Percentiles rank a stretch among this genome's conserved stretches.
Conservation (phyloP, 2,329 filamentous ascomycete species). For the Cladosporium sp. region DNA sequence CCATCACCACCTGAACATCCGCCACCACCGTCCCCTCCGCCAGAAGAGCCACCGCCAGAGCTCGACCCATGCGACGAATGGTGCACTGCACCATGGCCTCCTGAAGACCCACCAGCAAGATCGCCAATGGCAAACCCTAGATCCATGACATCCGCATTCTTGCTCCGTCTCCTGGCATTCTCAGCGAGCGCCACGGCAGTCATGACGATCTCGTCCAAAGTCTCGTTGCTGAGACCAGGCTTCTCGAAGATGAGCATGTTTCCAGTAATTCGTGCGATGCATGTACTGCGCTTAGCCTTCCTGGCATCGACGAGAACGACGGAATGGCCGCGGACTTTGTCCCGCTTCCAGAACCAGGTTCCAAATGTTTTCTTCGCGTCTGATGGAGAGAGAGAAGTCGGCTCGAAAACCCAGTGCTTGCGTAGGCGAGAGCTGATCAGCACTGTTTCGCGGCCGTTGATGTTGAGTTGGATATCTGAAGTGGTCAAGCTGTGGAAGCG, state of each 20-base stretch:
- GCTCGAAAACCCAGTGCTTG: slow-evolving; percentile 20
- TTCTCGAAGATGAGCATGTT: slow-evolving; percentile 20
- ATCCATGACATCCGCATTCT: not conserved
- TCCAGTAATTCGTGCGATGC: slow-evolving; percentile 21
- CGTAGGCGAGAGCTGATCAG: slow-evolving; percentile 17
- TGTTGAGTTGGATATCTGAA: slow-evolving; percentile 18
- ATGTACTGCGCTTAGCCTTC: slow-evolving; percentile 12
- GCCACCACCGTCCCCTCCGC: not conserved
- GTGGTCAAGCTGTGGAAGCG: slow-evolving; percentile 14
- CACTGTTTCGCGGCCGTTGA: slow-evolving; percentile 15
- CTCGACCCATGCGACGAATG: not conserved
- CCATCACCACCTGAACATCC: slow-evolving; percentile 13
- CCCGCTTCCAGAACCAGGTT: slow-evolving; percentile 20
- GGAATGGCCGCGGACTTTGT: slow-evolving; percentile 13
- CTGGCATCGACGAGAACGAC: slow-evolving; percentile 20
- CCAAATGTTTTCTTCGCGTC: not conserved
- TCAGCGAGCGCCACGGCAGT: slow-evolving; percentile 24
- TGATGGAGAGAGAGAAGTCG: slow-evolving; percentile 1
- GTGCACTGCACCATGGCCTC: not conserved
- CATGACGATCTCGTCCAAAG: slow-evolving; percentile 21
- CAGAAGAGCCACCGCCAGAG: not conserved
- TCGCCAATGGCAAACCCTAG: not conserved
- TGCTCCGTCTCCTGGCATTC: slow-evolving; percentile 14
- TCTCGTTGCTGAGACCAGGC: slow-evolving; percentile 15
- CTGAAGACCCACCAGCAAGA: not conserved